Conservation (phyloP, 768 basidiomycete genomes). For the Cyclocybe cylindracea region DNA sequence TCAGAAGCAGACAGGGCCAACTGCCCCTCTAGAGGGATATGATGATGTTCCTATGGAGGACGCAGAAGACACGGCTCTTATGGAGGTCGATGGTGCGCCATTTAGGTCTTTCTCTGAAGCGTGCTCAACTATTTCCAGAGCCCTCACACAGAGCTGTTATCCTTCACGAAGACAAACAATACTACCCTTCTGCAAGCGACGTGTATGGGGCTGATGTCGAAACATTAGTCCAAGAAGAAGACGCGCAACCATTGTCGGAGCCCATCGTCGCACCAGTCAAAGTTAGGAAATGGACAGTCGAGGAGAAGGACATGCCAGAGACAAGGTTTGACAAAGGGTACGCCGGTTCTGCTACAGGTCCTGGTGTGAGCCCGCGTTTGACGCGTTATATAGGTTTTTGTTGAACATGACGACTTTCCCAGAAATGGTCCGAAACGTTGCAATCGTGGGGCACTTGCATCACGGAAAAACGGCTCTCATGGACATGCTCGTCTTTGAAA, state of each 20-base stretch:
- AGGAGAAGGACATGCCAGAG: constrained; percentile 94
- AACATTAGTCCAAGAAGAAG: constrained; percentile 97
- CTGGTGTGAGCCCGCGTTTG: constrained; percentile 1
- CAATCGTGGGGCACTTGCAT: constrained; percentile 94
- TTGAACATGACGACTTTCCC: constrained; percentile 90
- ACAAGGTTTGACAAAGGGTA: constrained; percentile 98
- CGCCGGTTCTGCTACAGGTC: constrained; percentile 22
- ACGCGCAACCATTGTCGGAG: constrained; percentile 91
- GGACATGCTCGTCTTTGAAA: constrained; percentile 98
- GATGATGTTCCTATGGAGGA: constrained; percentile 67
- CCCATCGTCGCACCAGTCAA: constrained; percentile 96
- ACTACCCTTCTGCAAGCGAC: constrained; percentile 91
- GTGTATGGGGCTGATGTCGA: constrained; percentile 95
- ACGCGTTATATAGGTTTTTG: constrained; percentile 64
- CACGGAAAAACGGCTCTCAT: constrained; percentile 97
- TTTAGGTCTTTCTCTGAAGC: constrained; percentile 4
- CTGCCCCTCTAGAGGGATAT: constrained; percentile 77
- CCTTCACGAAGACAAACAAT: constrained; percentile 97
- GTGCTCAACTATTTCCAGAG: constrained; percentile 41
- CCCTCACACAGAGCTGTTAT: constrained; percentile 81
- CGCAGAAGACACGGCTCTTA: constrained; percentile 62
- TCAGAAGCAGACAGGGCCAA: constrained; percentile 32
- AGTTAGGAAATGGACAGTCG: constrained; percentile 90
- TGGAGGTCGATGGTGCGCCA: constrained; percentile 81
- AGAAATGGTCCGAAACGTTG: constrained; percentile 95